phyloP scores from a whole-genome alignment of 139 green algal genomes.

The Chlamydomonas schloesseri region DNA sequence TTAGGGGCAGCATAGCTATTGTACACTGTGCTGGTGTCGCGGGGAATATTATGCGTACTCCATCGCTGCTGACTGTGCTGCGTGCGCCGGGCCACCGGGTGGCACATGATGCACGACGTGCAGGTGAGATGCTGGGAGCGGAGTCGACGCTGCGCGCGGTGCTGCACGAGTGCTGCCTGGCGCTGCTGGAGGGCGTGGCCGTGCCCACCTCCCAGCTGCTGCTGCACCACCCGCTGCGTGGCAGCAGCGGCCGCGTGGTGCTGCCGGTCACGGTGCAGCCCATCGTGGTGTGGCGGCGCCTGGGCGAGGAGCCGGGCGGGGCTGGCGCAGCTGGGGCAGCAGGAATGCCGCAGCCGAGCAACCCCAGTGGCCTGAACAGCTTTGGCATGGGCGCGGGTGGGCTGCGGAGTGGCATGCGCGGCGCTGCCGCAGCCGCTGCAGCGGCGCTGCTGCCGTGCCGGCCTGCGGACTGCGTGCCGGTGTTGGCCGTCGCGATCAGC shows the following conservation, averaged over 20 bases:
- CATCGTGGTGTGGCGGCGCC: slow-evolving; percentile 11
- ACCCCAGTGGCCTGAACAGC: background rate
- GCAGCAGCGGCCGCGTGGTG: background rate
- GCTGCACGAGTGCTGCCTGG: slow-evolving; percentile 25
- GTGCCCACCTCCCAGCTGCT: slow-evolving; percentile 10
- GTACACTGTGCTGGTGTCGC: too few relatives aligned
- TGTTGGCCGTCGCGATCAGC: background rate
- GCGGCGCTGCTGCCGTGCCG: too few relatives aligned
- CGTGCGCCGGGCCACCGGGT: too few relatives aligned
- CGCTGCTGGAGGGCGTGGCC: slow-evolving; percentile 22
- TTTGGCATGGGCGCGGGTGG: background rate
- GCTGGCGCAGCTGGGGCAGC: too few relatives aligned
- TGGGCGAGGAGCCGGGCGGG: background rate
- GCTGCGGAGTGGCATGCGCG: too few relatives aligned
- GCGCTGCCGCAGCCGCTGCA: background rate
- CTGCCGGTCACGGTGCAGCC: slow-evolving; percentile 19
- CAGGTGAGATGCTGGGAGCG: background rate
- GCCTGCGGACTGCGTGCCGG: too few relatives aligned
- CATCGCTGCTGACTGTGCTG: too few relatives aligned
- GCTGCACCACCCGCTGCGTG: slow-evolving; percentile 21
- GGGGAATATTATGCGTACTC: too few relatives aligned
- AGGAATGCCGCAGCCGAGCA: too few relatives aligned
- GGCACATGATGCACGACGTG: too few relatives aligned
- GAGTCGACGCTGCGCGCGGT: slow-evolving; percentile 9
- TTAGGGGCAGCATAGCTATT: too few relatives aligned